phyloP scores from a whole-genome alignment of 2,329 filamentous ascomycete genomes.

The Orbilia ellipsospora region DNA sequence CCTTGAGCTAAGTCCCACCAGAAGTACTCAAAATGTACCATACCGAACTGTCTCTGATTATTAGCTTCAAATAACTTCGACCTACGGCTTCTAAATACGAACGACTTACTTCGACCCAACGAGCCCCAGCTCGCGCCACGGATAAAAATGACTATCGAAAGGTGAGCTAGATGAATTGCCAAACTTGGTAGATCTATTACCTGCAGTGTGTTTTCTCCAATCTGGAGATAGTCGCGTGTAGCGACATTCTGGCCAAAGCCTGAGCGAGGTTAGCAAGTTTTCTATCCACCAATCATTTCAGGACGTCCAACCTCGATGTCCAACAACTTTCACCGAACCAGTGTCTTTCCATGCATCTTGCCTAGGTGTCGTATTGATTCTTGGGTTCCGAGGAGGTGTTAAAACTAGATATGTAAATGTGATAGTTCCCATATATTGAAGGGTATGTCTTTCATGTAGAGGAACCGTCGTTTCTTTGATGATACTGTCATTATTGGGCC shows the following conservation, averaged over 20 bases:
- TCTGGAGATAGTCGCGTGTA: constrained; percentile 80
- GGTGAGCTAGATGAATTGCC: constrained; percentile 2
- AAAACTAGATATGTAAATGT: constrained; percentile 98
- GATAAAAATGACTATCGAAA: constrained; percentile 80
- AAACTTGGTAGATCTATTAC: constrained; percentile 8
- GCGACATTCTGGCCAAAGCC: constrained; percentile 63
- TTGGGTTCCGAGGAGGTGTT: constrained; percentile 90
- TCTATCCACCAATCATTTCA: neutral
- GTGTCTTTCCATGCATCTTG: constrained; percentile 89
- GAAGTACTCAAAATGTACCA: neutral
- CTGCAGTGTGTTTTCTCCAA: constrained; percentile 94
- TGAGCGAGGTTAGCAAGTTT: neutral
- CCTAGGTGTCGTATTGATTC: constrained; percentile 82
- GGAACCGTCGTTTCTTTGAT: constrained; percentile 93
- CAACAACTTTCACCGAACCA: neutral
- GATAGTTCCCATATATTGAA: constrained; percentile 81
- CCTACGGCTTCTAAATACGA: neutral
- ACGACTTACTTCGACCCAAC: constrained; percentile 70
- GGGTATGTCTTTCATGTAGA: constrained; percentile 77
- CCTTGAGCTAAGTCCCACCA: neutral
- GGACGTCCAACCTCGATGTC: neutral
- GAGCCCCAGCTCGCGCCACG: constrained; percentile 87
- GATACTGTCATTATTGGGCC: constrained; percentile 81
- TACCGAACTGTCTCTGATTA: constrained; percentile 1
- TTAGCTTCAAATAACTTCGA: neutral